These are phyloP conservation scores for Asterella californica DNA, from an alignment of 225 moss, liverwort and hornwort genomes.

Conservation along the genomic window DNA sequence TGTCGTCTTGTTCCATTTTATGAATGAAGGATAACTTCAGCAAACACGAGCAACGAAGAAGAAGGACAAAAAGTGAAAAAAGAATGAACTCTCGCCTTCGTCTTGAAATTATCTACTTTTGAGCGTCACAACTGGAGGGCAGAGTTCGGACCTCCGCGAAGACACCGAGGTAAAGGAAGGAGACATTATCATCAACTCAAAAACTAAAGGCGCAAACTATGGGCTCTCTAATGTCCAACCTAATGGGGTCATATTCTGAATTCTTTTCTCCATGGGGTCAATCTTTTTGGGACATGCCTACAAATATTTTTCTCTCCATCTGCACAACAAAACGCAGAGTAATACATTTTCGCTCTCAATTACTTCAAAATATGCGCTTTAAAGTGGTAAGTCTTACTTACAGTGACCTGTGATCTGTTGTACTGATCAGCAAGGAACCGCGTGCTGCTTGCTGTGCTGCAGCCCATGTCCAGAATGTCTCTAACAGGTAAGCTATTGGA, in stretches of 20 bases:
- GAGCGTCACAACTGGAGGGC: too few species aligned
- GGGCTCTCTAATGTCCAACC: too few species aligned
- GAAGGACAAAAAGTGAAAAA: too few species aligned
- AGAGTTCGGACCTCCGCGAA: not conserved
- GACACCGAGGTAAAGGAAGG: not conserved
- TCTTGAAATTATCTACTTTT: too few species aligned
- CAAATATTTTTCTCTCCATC: too few species aligned
- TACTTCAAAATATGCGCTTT: not conserved
- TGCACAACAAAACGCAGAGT: too few species aligned
- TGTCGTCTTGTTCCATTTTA: not conserved
- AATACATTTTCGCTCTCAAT: not conserved
- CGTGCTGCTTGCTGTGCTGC: slow-evolving; percentile 70
- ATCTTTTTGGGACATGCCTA: too few species aligned
- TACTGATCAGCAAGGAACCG: slow-evolving; percentile 65
- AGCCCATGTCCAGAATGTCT: slow-evolving; percentile 74
- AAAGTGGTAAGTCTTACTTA: slow-evolving; percentile 35
- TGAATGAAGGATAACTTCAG: not conserved
- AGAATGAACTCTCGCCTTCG: not conserved
- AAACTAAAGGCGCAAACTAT: not conserved
- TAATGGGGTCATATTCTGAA: too few species aligned
- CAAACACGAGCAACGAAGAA: not conserved
- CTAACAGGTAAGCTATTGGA: slow-evolving; percentile 57
- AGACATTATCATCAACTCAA: too few species aligned
- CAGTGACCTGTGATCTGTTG: slow-evolving; percentile 55
- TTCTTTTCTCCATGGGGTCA: too few species aligned